Base-by-base conservation (phyloP, 2,329 filamentous ascomycete genomes). In the Aurifilum marmelostoma region DNA sequence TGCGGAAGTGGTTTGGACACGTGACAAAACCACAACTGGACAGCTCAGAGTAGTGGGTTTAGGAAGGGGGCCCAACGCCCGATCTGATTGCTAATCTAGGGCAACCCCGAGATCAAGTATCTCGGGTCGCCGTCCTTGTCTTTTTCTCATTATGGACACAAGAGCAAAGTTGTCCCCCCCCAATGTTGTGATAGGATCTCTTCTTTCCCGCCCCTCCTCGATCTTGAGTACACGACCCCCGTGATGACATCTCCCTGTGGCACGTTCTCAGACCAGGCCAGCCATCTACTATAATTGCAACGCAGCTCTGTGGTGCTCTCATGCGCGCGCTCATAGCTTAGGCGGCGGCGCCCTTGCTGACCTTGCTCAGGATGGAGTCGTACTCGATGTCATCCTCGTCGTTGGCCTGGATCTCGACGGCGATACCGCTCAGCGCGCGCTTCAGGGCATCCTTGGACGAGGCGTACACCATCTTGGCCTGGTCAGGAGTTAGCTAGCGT, bases 391-490 rank as follows among this genome's bases (percentile, higher is more conserved):
- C 92, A 80, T 93, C 91, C 74, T 83, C 81, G 80, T 95, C 92
- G 84, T 94, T 94, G 84, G 92, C 92, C 85, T 96, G 92, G 76
- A 94, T 86, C 80, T 95, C 92, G 75, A 85, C 83, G 71, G 90
- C 91, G 75, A 95, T 83, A 73, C 92, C 92, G 78, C 88, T 92
- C 73, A 96, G 87, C 64, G 91, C 82, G 80, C 90, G 90, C 88
- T 94, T 95, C 75, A 96, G 87, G 70, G 91, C 91, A 76, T 94
- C 91, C 85, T 95, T 96, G 81, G 92, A 96, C 65, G 92, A 92
- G 76, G 92, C 91, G 86, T 95, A 96, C 81, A 94, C 87, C 92
- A 96, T 96, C 87, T 94, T 94, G 82, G 91, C 87, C 92, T 94
- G 74, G 73, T 58, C 68, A 73, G 39, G 14, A 50, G 61, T 60